Percentiles rank a stretch among this genome's conserved stretches.
phyloP scores from a whole-genome alignment of 2,329 filamentous ascomycete genomes.

The Sclerotinia nivalis region DNA sequence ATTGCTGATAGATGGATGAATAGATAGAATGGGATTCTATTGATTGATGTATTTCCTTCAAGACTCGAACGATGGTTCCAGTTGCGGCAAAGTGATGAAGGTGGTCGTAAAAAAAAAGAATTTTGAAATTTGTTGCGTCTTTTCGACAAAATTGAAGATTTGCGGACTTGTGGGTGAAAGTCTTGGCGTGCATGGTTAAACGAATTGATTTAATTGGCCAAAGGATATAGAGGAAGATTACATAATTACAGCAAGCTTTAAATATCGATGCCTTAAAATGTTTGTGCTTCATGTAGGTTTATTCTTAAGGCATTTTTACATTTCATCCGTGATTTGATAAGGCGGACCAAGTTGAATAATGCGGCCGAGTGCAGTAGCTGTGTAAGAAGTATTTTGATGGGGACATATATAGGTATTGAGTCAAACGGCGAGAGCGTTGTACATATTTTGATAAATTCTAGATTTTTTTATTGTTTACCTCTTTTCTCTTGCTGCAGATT shows the following conservation, averaged over 20 bases:
- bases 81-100: conserved; percentile 84
- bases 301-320: neutral
- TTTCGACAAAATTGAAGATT: conserved; percentile 18
- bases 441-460: conserved; percentile 1
- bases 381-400: conserved; percentile 2
- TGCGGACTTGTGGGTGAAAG: conserved; percentile 30
- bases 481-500: neutral
- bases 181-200: conserved; percentile 27
- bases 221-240: neutral
- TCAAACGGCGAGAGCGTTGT: conserved; percentile 30
- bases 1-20: conserved; percentile 42
- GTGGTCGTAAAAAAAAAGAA: conserved; percentile 34
- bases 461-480: neutral
- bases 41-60: conserved; percentile 58
- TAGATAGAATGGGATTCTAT: conserved; percentile 18
- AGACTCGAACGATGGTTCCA: conserved; percentile 69
- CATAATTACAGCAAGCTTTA: neutral
- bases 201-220: conserved; percentile 27
- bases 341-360: neutral
- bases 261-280: neutral
- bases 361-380: neutral
- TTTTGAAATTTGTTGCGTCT: neutral
- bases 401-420: conserved; percentile 20
- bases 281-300: neutral
- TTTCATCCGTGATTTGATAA: conserved; percentile 7